Conservation (phyloP, 371 early-diverging fungal genomes). For the Mortierella sp. region DNA sequence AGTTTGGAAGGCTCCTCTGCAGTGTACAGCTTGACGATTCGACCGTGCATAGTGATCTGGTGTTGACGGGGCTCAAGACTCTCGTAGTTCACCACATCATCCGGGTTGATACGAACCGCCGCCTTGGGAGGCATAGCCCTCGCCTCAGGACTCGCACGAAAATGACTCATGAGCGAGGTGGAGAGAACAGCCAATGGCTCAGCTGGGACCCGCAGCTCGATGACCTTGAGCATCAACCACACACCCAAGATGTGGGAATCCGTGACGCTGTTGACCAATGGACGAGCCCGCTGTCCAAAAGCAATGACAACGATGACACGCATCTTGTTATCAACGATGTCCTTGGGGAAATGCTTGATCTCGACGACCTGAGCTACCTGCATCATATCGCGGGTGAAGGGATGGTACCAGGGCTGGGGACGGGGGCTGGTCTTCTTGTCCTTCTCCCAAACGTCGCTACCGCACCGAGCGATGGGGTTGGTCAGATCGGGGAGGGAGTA, state of each 20-base stretch:
- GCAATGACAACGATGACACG: conserved; percentile 34
- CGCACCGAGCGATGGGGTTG: conserved; percentile 21
- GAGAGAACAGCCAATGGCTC: not conserved
- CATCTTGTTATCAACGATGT: conserved; percentile 8
- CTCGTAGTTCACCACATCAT: not conserved
- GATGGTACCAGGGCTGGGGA: conserved; percentile 2
- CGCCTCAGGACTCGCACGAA: not conserved
- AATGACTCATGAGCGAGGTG: not conserved
- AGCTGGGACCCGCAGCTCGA: conserved; percentile 31
- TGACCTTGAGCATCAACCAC: conserved; percentile 27
- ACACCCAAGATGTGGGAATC: conserved; percentile 31
- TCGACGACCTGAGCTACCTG: conserved; percentile 23
- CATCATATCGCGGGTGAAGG: not conserved
- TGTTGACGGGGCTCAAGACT: conserved; percentile 12
- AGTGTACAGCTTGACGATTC: conserved; percentile 32
- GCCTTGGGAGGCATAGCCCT: not conserved
- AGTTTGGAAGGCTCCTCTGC: not conserved
- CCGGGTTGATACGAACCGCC: not conserved
- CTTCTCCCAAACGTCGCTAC: conserved; percentile 14
- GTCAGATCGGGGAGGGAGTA: conserved; percentile 29
- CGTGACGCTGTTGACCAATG: not conserved
- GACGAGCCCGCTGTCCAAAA: conserved; percentile 26
- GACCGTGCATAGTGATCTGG: conserved; percentile 14
- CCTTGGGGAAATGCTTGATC: conserved; percentile 25
- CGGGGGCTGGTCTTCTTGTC: not conserved